Conservation (phyloP, 805 yeast genomes). For the Nematodospora valgi region DNA sequence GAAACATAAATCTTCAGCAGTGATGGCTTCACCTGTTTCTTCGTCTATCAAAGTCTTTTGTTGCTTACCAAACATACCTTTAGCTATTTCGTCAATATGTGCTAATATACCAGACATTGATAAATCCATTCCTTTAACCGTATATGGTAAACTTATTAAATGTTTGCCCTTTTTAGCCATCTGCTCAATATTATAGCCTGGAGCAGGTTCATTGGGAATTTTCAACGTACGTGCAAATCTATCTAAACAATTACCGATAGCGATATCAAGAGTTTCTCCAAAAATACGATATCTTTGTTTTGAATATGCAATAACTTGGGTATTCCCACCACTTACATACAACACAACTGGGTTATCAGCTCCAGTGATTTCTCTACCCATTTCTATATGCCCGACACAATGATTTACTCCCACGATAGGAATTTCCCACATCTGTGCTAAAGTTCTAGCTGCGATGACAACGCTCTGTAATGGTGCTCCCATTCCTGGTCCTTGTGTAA, state of each 20-base stretch:
- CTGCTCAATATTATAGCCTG: constrained; percentile 96
- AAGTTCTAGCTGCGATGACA: constrained; percentile 86
- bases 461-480: constrained; percentile 97
- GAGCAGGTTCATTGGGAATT: constrained; percentile 92
- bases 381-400: constrained; percentile 97
- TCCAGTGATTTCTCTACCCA: constrained; percentile 99
- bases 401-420: constrained; percentile 96
- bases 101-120: constrained; percentile 96
- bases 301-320: constrained; percentile 96
- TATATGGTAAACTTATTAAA: constrained; percentile 81
- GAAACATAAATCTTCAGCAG: constrained; percentile 86
- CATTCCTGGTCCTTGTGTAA: constrained; percentile 99
- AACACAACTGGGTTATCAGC: constrained; percentile 96
- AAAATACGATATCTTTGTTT: constrained; percentile 93
- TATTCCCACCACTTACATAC: constrained; percentile 97
- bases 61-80: constrained; percentile 55
- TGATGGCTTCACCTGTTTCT: constrained; percentile 50
- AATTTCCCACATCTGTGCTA: constrained; percentile 71
- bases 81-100: constrained; percentile 75
- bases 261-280: constrained; percentile 98
- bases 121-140: constrained; percentile 98
- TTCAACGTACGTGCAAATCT: constrained; percentile 88
- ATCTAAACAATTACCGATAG: constrained; percentile 95
- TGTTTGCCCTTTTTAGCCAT: constrained; percentile 70
- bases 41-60: constrained; percentile 37